These are phyloP conservation scores for Naganishia liquefaciens DNA, from an alignment of 1,284 basidiomycete genomes.

Conservation along the genomic window DNA sequence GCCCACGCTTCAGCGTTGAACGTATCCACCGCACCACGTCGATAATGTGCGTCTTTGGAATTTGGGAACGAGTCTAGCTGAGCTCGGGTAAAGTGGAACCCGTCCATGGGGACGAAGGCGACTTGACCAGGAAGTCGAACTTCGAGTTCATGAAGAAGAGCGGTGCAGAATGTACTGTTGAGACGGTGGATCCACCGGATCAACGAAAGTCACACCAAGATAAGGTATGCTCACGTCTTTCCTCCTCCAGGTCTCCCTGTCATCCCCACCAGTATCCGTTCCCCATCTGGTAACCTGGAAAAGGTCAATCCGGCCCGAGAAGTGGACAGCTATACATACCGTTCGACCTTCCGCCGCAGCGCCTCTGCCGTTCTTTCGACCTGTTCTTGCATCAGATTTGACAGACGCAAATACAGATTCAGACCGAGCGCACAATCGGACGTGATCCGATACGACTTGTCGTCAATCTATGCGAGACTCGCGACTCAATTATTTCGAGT, in stretches of 20 bases:
- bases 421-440: too few species aligned
- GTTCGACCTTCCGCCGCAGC: background rate
- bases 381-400: conserved; percentile 18
- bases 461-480: background rate
- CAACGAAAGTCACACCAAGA: background rate
- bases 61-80: conserved; percentile 30
- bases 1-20: conserved; percentile 27
- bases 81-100: conserved; percentile 31
- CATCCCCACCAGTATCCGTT: conserved; percentile 29
- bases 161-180: conserved; percentile 18
- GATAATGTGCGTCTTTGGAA: conserved; percentile 28
- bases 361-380: conserved; percentile 8
- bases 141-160: conserved; percentile 1
- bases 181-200: background rate
- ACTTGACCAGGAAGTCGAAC: conserved; percentile 1
- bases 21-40: conserved; percentile 32
- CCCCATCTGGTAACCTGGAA: conserved; percentile 8
- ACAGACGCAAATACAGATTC: background rate
- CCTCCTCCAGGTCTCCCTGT: conserved; percentile 31
- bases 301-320: too few species aligned
- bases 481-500: background rate
- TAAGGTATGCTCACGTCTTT: conserved; percentile 25
- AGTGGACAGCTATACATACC: background rate
- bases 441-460: too few species aligned
- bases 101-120: conserved; percentile 32